Base-by-base conservation (phyloP, 345 rosid genomes). In the Combretum micranthum region DNA sequence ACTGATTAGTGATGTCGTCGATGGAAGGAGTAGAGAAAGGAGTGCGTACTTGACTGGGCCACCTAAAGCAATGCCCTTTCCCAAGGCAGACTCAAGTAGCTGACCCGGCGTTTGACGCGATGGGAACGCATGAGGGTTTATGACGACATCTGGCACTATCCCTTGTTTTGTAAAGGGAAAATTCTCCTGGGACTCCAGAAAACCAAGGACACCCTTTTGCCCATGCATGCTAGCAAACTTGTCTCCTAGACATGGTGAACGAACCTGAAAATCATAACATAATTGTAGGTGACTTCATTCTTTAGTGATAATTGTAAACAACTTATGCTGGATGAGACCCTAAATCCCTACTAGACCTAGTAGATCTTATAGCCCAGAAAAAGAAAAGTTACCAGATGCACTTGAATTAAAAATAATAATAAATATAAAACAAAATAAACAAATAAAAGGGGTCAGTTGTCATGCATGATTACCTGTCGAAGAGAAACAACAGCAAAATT, bases 161-260 rank as follows among this genome's bases (percentile, higher is more conserved):
- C 99, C 97, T 70, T 89, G 96, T 55, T 46, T 72, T 15, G 97
- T 93, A 74, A 93, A 93, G 55, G 89, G 91, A 60, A 93, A 85
- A 69, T 93, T 89, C 72, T 85, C 94, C 47, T 87, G 94, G n/a
- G 90, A 72, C 80, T 85, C 97, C 59, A 93, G 46, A 64, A 61
- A 87, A 51, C 97, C 99, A 21, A 93, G 75, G 39, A 88, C 99
- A 65, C 97, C 99, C 75, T 93, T 93, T 58, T 89, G 96, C 50
- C 99, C 97, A 65, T 89, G 99, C 97, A 93, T 89, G 76, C 99
- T 89, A 3, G 94, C 90, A 57, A 93, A 89, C 68, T 89, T 93
- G 73, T 93, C 97, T 50, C 99, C 99, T 19, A 85, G 91, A 70
- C 85, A 73, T 0, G 99, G 96, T 42, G 86, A 68, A 18, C 97